These are phyloP conservation scores for Ziziphus jujuba DNA, from an alignment of 306 rosid genomes.

Conservation along the genomic window DNA sequence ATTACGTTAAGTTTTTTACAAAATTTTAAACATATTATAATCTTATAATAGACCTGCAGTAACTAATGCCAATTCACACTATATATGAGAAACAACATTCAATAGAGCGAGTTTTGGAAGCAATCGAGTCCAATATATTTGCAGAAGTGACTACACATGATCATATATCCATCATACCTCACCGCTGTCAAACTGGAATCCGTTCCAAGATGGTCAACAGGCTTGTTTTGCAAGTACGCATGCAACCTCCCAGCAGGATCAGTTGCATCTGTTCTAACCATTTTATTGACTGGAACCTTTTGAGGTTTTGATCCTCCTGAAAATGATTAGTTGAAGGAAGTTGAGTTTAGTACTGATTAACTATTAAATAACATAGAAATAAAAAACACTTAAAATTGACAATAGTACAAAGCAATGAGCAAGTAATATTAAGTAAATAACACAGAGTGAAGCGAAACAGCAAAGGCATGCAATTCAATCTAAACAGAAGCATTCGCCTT, in stretches of 20 bases:
- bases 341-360: no score
- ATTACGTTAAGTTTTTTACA: no score
- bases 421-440: background rate
- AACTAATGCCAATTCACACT: background rate
- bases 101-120: background rate
- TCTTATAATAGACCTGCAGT: background rate
- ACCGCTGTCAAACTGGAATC: constrained; percentile 62
- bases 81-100: background rate
- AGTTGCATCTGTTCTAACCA: constrained; percentile 88
- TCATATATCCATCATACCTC: constrained; percentile 50
- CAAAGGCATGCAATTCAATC: constrained; percentile 21
- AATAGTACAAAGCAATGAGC: background rate
- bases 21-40: background rate
- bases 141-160: background rate
- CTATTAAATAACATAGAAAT: background rate
- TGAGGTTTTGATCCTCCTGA: constrained; percentile 59
- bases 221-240: constrained; percentile 59
- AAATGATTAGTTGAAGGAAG: background rate
- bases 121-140: background rate
- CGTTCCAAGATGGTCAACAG: constrained; percentile 42
- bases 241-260: constrained; percentile 93
- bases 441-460: constrained; percentile 15
- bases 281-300: constrained; percentile 80
- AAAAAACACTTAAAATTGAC: background rate
- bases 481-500: constrained; percentile 20